Evolutionary conservation across 768 basidiomycete species (phyloP), one percentile per base, ranked within the genome.

Genomic region (Gymnopilus dilepis): DNA sequence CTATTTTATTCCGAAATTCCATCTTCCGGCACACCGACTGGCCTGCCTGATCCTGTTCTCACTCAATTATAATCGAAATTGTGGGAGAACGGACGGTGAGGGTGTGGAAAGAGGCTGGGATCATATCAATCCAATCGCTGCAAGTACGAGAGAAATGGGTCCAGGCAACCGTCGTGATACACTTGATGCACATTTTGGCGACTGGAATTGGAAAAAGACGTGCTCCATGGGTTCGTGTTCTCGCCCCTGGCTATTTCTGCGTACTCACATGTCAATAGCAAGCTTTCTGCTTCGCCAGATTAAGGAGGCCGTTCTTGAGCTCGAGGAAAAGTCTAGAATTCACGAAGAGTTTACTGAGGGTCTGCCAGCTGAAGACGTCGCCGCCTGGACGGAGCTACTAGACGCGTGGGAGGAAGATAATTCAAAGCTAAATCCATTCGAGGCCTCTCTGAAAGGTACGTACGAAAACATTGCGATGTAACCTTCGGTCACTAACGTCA

Each of bases 111-210:
- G 78, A 17, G 77, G 77, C 0, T 75, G 70, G 67, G 51, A 68
- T 0, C 71, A 64, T 0, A 60, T 72, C 2, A 79, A 81, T 57
- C 60, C 65, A 0, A 56, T 72, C 0, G 74, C 76, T 2, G 58
- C 62, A 0, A 78, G 76, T 45, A 80, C 76, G 0, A 62, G 67
- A n/a, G 77, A 81, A 33, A 80, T 80, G 79, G 74, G 74, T 2
- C 68, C 67, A 12, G 65, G 60, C 31, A 40, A 50, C 34, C 21
- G 72, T 37, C 61, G 59, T 63, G 77, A n/a, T 58, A 72, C 42
- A 26, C 59, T 83, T 0, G 77, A 83, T 43, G 76, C 80, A 15
- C 69, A 74, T 11, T 75, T 75, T 41, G 63, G 64, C 7, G 73
- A 77, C 45, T 72, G 65, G 52, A 80, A 84, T 57, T 76, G 74